These are phyloP conservation scores for Cryptococcus depauperatus DNA, from an alignment of 1,284 basidiomycete species.

Conservation along the genomic window DNA sequence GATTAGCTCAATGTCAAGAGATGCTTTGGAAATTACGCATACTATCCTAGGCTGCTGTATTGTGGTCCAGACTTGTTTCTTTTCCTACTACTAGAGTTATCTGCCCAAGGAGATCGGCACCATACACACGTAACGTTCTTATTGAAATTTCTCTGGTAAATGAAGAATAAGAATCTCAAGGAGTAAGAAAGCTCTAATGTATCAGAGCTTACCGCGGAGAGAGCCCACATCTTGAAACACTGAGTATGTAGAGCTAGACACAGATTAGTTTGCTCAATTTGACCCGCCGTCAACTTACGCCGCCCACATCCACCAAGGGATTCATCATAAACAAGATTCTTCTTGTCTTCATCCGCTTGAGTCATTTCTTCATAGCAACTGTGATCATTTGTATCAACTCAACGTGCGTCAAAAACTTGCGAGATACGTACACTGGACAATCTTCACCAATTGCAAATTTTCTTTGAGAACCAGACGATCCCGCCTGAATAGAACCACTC, in stretches of 20 bases:
- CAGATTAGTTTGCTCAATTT: neutral
- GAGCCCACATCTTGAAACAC: conserved; percentile 33
- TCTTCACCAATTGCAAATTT: conserved; percentile 28
- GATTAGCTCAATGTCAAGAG: neutral
- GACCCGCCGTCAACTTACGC: conserved; percentile 16
- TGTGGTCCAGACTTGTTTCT: conserved; percentile 11
- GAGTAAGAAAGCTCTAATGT: neutral
- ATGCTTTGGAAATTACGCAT: neutral
- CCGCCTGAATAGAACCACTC: conserved; percentile 3
- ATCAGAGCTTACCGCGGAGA: conserved; percentile 16
- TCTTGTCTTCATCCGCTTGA: conserved; percentile 15
- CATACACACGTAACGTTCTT: conserved; percentile 31
- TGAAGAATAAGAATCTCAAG: neutral
- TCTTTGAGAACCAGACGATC: neutral
- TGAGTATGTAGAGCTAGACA: conserved; percentile 24
- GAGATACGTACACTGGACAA: conserved; percentile 31
- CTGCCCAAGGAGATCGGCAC: conserved; percentile 27
- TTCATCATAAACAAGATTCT: conserved; percentile 26
- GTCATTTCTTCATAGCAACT: conserved; percentile 37
- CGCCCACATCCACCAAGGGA: conserved; percentile 27
- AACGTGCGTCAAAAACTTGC: neutral
- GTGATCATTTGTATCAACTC: neutral
- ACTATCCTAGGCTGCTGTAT: conserved; percentile 19
- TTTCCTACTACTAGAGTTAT: neutral
- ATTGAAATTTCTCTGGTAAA: conserved; percentile 10